phyloP scores from a whole-genome alignment of 306 rosid species.

The Lagenaria siceraria region DNA sequence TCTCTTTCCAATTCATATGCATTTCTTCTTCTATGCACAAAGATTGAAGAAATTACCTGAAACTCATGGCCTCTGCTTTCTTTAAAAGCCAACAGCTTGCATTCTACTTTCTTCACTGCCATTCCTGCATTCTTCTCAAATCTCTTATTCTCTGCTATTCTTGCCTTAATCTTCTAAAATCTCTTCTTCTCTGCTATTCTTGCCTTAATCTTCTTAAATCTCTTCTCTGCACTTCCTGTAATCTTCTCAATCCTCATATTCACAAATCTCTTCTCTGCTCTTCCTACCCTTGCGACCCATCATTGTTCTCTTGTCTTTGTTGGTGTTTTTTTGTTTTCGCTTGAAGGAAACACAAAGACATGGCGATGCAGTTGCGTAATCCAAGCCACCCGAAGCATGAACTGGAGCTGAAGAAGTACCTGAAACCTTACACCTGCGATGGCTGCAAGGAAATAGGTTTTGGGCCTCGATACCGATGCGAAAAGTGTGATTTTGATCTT shows the following conservation, averaged over 20 bases:
- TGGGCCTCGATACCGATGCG: constrained; percentile 13
- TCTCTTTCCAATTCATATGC: background rate
- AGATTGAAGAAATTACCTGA: background rate
- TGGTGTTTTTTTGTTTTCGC: background rate
- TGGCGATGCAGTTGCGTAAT: background rate
- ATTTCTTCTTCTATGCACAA: background rate
- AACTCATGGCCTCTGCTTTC: background rate
- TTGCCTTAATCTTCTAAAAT: background rate
- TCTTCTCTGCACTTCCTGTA: background rate
- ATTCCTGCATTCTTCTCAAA: background rate
- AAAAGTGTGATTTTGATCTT: constrained; percentile 6
- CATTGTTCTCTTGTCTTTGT: no score
- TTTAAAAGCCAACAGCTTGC: background rate
- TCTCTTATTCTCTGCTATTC: background rate
- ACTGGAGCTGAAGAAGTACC: background rate
- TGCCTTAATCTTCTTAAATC: background rate
- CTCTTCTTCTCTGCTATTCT: no score
- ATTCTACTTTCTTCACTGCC: background rate
- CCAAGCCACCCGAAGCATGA: background rate
- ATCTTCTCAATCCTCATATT: background rate
- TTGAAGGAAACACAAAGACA: background rate
- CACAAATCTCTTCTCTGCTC: background rate
- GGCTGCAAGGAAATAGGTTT: constrained; percentile 11
- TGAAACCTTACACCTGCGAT: constrained; percentile 9
- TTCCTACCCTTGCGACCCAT: background rate